Evolutionary conservation across 2,329 filamentous ascomycete genomes (phyloP), one percentile per base, ranked within the genome.

Genomic region (Colletotrichum eleusines): DNA sequence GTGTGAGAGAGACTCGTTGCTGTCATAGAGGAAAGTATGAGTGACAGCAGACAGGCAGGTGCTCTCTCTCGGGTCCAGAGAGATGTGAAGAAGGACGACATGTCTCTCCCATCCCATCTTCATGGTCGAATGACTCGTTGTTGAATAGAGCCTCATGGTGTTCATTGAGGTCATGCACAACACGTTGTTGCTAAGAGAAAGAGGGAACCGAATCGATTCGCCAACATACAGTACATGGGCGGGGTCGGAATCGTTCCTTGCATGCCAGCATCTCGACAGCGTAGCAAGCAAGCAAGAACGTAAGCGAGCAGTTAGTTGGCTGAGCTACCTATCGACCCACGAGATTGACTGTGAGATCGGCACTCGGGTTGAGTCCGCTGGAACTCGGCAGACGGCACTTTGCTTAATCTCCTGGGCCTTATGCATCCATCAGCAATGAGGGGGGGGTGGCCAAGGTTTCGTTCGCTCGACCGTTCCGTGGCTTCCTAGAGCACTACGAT

Each of bases 331-430:
- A 8, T 31, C 55, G 20, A 18, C 33, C 5, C 3, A 35, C 54
- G 62, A 66, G 66, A 69, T 69, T 60, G 46, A 66, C 66, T 55
- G 66, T 60, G 40, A 62, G 67, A 70, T 70, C 63, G 50, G 67
- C 57, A 59, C 53, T 38, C 46, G 62, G 44, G 53, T 26, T 54
- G 62, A 28, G 55, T 33, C 66, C 60, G 53, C 55, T 67, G 63
- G 67, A 62, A 51, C 57, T 67, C 67, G 67, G 67, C 66, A 69
- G 46, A 60, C 61, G 66, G 66, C 67, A 70, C 57, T 62, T 67
- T 70, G 67, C 57, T 53, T 57, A 67, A 66, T 61, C 28, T 70
- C 55, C 40, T 54, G 57, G 54, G 63, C 63, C 62, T 60, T 60
- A 55, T 69, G 66, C 62, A 33, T 2, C 58, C 42, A 9, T 44